These are phyloP conservation scores for Quercus lobata DNA, from an alignment of 331 rosid genomes.

Conservation along the genomic window DNA sequence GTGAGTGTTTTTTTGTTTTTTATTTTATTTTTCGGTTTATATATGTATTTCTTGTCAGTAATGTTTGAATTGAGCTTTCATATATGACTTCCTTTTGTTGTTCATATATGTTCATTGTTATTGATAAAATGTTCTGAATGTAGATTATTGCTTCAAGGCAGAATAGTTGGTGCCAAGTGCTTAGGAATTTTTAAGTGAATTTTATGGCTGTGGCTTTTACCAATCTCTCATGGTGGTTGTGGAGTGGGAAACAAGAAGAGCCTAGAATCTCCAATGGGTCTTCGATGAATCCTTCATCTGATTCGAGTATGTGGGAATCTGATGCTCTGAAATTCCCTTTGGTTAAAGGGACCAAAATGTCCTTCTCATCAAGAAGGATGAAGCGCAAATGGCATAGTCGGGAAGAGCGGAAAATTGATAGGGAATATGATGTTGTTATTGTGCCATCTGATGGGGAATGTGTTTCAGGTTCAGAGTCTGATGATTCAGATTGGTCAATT, in stretches of 20 bases:
- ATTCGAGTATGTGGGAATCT: conserved; percentile 55
- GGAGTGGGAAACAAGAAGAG: conserved; percentile 84
- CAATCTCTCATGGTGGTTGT: conserved; percentile 84
- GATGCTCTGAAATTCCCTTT: conserved; percentile 71
- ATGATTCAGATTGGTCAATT: conserved; percentile 91
- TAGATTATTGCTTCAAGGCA: conserved; percentile 19
- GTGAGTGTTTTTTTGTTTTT: neutral
- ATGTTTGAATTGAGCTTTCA: conserved; percentile 6
- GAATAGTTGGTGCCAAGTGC: neutral
- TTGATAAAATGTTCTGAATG: conserved; percentile 11
- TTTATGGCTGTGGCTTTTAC: conserved; percentile 81
- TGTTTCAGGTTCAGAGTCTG: conserved; percentile 84
- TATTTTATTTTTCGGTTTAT: neutral
- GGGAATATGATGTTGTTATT: conserved; percentile 81
- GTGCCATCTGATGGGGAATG: conserved; percentile 94
- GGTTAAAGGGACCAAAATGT: conserved; percentile 42
- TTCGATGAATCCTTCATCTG: conserved; percentile 52
- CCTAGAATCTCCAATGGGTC: conserved; percentile 55
- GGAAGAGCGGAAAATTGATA: conserved; percentile 80
- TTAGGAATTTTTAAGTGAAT: neutral
- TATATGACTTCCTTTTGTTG: conserved; percentile 2
- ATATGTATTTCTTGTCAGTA: neutral
- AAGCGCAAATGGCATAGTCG: conserved; percentile 86
- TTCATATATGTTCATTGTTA: conserved; percentile 5
- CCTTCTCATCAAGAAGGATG: conserved; percentile 70